Evolutionary conservation across 169 alveolate species (phyloP), one percentile per base, ranked within the genome.

Genomic region (Plasmodium coatneyi): DNA sequence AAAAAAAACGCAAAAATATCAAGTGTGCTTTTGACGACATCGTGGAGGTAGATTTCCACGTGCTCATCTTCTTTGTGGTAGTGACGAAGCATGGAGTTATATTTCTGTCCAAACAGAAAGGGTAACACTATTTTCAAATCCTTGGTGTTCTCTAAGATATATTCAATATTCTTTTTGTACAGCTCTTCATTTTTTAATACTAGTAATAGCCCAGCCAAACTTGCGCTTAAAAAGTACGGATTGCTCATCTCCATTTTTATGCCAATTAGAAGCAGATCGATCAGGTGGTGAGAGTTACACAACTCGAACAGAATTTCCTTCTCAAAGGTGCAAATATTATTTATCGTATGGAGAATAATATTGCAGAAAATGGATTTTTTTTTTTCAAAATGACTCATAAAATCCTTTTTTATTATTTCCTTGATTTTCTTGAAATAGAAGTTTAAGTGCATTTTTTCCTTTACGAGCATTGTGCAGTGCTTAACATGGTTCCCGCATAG

Each of bases 61-160:
- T 80, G 32, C 22, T 80, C 71, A 52, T 90, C 83, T 1, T 52
- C 14, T 25, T 79, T 22, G 19, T 22, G 43, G 56, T 41, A 80
- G 34, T n/a, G n/a, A 22, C 56, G 66, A 19, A 80, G 52, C 46
- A 90, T 90, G 82, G 76, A 80, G 54, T 90, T 80, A 90, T 90
- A 90, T 90, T 90, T 90, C 5, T 90, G 83, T 39, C 95, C 95
- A 90, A 90, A 90, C 36, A 90, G 16, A 41, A 90, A 80, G 2
- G 95, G 92, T n/a, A 90, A 22, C 52, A 90, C 28, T 90, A 90
- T 90, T 52, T 90, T 90, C 28, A 90, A 70, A 90, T 90, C 82
- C 25, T 90, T 81, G 14, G 84, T 90, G 54, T 90, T 90, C 22
- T 90, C 52, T 25, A 90, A 80, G 46, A 90, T 90, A 90, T 90